A percentile compares a stretch with the other conserved stretches of the same genome.
phyloP scores from a whole-genome alignment of 352 stramenopile genomes.

The Pythium dissotocum region DNA sequence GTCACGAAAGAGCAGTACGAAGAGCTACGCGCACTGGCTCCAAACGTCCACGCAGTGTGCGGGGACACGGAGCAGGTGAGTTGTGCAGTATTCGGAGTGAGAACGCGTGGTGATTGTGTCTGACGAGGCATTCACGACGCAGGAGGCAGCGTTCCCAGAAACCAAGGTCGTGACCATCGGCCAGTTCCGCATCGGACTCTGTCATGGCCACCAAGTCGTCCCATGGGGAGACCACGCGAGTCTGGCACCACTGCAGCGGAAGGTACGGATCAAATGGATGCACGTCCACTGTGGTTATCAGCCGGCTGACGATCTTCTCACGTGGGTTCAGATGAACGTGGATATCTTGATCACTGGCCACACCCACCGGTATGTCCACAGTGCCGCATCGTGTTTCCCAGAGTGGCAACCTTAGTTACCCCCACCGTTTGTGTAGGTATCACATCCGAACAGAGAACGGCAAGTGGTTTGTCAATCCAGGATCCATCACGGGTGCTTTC shows the following conservation, averaged over 20 bases:
- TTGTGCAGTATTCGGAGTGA: not conserved
- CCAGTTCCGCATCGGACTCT: slow-evolving; percentile 96
- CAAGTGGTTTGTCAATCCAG: slow-evolving; percentile 97
- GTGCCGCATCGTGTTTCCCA: not conserved
- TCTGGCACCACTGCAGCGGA: slow-evolving; percentile 88
- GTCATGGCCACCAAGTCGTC: slow-evolving; percentile 97
- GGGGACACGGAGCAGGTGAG: slow-evolving; percentile 94
- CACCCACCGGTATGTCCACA: slow-evolving; percentile 86
- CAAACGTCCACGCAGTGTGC: slow-evolving; percentile 95
- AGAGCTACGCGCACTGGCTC: slow-evolving; percentile 93
- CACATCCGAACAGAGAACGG: slow-evolving; percentile 93
- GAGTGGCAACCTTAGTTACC: not conserved
- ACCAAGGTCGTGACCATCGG: slow-evolving; percentile 95
- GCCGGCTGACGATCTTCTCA: not conserved
- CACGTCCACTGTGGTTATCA: not conserved
- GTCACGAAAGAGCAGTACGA: slow-evolving; percentile 95
- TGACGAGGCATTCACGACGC: not conserved
- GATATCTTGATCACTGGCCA: slow-evolving; percentile 97
- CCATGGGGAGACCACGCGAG: slow-evolving; percentile 89
- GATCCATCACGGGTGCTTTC: slow-evolving; percentile 97
- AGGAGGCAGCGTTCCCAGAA: slow-evolving; percentile 91
- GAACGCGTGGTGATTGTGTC: not conserved
- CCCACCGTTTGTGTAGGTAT: slow-evolving; percentile 37
- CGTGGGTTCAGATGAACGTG: slow-evolving; percentile 88
- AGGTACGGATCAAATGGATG: slow-evolving; percentile 36